Evolutionary conservation across 2,329 filamentous ascomycete species (phyloP).

Genomic region (Xylariaceae sp.): DNA sequence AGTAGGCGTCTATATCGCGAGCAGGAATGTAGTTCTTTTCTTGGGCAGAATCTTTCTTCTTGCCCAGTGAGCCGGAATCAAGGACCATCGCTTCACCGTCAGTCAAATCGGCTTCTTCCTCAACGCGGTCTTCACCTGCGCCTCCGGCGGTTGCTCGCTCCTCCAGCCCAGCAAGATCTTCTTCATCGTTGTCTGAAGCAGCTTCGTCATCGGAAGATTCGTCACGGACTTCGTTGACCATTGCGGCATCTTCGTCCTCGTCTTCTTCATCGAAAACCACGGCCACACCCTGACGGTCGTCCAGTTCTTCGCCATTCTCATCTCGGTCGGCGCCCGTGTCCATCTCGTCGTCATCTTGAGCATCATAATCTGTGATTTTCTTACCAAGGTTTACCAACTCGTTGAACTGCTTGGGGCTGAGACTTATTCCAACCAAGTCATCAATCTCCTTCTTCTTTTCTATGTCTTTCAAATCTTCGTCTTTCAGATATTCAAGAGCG

Average conservation of each 20-base stretch:
- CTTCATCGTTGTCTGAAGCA: conserved; percentile 53
- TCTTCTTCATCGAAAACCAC: conserved; percentile 93
- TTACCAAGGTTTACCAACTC: conserved; percentile 94
- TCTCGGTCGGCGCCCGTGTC: conserved; percentile 63
- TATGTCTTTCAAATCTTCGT: conserved; percentile 92
- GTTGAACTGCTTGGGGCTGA: conserved; percentile 90
- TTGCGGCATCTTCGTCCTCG: conserved; percentile 74
- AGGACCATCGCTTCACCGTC: conserved; percentile 79
- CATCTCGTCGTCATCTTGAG: conserved; percentile 88
- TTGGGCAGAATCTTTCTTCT: conserved; percentile 43
- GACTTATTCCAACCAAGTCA: conserved; percentile 78
- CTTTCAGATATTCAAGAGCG: conserved; percentile 85
- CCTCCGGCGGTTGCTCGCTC: conserved; percentile 50
- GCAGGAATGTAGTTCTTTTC: conserved; percentile 67
- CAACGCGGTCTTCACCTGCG: conserved; percentile 43
- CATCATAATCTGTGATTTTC: conserved; percentile 98
- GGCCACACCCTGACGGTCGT: conserved; percentile 92
- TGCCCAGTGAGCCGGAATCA: conserved; percentile 58
- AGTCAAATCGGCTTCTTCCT: conserved; percentile 46
- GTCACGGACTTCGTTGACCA: conserved; percentile 83
- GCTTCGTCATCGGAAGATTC: conserved; percentile 81
- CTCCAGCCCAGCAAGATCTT: conserved; percentile 53
- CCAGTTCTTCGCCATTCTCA: conserved; percentile 70
- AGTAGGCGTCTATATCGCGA: conserved; percentile 94
- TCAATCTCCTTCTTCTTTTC: conserved; percentile 98